phyloP scores from a whole-genome alignment of 2,329 filamentous ascomycete species.

The Cucurbitaria berberidis region DNA sequence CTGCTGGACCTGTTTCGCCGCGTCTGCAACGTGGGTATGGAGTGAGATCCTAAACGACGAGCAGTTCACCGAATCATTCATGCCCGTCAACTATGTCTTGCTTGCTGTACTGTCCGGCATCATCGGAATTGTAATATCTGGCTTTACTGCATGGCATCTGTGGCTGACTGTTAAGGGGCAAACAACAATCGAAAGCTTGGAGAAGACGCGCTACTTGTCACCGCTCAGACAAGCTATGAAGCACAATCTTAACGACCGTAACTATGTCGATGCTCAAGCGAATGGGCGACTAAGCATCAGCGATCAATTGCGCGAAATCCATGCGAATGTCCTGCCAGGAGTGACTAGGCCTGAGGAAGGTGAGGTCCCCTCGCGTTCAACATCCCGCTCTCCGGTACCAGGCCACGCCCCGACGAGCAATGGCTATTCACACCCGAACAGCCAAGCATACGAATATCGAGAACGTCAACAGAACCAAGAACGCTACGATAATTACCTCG shows the following conservation, averaged over 20 bases:
- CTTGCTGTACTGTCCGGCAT: constrained; percentile 87
- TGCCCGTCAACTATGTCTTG: constrained; percentile 91
- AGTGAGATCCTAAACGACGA: constrained; percentile 75
- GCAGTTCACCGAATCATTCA: constrained; percentile 73
- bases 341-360: constrained; percentile 83
- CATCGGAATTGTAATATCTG: constrained; percentile 85
- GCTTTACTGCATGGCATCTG: constrained; percentile 92
- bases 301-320: constrained; percentile 79
- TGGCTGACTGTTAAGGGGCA: constrained; percentile 78
- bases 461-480: constrained; percentile 70
- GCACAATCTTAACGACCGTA: constrained; percentile 60
- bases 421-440: constrained; percentile 53
- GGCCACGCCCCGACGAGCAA: constrained; percentile 38
- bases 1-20: constrained; percentile 79
- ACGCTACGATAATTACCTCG: constrained; percentile 80
- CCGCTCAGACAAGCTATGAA: constrained; percentile 76
- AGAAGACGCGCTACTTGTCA: constrained; percentile 92
- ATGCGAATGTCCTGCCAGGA: constrained; percentile 80
- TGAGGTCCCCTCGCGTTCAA: constrained; percentile 61
- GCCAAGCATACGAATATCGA: constrained; percentile 54
- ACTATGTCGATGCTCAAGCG: constrained; percentile 53
- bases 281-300: constrained; percentile 53
- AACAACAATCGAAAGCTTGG: constrained; percentile 94
- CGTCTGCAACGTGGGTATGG: constrained; percentile 83
- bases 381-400: constrained; percentile 46